Conservation (phyloP, 116 monocot species). For the Trichopus zeylanicus region DNA sequence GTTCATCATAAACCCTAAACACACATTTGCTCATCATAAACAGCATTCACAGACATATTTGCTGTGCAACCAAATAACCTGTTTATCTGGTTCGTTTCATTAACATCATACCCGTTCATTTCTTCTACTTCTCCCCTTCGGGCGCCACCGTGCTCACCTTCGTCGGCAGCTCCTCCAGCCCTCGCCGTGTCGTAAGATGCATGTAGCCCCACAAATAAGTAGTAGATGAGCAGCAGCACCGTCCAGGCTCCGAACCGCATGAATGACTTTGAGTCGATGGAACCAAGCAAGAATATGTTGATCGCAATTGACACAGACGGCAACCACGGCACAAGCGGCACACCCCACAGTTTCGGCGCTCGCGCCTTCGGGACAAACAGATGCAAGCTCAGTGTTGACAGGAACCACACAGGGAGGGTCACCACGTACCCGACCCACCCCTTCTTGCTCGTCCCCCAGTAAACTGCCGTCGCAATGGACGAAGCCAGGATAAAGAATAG, state of each 20-base stretch:
- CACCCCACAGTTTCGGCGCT: constrained; percentile 72
- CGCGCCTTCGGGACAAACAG: constrained; percentile 57
- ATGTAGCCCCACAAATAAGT: constrained; percentile 73
- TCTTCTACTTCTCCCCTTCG: no score
- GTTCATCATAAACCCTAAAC: no score
- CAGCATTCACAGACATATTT: no score
- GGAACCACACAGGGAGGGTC: constrained; percentile 46
- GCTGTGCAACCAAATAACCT: no score
- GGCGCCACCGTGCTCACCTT: background rate
- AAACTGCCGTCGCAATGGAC: constrained; percentile 38
- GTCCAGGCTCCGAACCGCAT: constrained; percentile 72
- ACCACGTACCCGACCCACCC: constrained; percentile 47
- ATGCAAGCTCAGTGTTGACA: constrained; percentile 35
- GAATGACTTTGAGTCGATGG: constrained; percentile 68
- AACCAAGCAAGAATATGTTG: constrained; percentile 75
- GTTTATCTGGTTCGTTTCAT: no score
- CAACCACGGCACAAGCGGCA: constrained; percentile 85
- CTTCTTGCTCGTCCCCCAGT: constrained; percentile 37
- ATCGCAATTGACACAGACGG: constrained; percentile 73
- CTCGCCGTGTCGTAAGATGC: constrained; percentile 81
- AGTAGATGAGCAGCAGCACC: constrained; percentile 50
- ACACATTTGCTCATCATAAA: no score
- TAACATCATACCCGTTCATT: no score
- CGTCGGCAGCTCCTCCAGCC: constrained; percentile 7
- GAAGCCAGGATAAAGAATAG: constrained; percentile 42